A percentile compares a stretch with the other conserved stretches of the same genome.
Conservation (phyloP, 495 filamentous ascomycete genomes). For the Copromyces sp. region DNA sequence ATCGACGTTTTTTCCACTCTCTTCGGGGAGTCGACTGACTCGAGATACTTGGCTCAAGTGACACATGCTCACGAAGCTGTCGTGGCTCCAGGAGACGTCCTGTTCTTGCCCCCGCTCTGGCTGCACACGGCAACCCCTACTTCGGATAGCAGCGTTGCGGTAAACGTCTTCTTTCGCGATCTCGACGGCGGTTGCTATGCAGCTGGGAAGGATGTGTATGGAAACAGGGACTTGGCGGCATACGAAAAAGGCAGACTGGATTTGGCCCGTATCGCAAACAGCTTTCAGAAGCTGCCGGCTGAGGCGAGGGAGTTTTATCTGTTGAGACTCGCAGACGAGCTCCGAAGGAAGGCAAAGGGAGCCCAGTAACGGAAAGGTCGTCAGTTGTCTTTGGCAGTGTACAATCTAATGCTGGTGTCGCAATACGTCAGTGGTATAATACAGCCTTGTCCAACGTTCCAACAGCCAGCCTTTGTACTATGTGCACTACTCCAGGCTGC, state of each 20-base stretch:
- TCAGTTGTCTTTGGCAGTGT: neutral
- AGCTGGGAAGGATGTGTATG: conserved; percentile 73
- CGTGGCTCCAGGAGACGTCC: conserved; percentile 58
- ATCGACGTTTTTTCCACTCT: conserved; percentile 51
- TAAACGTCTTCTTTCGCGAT: conserved; percentile 80
- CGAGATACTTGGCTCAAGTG: conserved; percentile 30
- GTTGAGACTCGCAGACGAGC: conserved; percentile 60
- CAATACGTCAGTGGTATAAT: neutral
- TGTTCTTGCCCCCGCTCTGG: conserved; percentile 79
- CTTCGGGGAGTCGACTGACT: conserved; percentile 10
- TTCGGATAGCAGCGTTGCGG: conserved; percentile 55
- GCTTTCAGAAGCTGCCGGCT: conserved; percentile 55
- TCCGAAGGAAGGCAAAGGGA: conserved; percentile 26
- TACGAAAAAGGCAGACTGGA: conserved; percentile 75
- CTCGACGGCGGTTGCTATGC: conserved; percentile 55
- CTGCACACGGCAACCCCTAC: conserved; percentile 65
- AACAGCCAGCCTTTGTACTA: neutral
- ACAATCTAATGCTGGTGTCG: no score
- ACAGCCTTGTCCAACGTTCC: neutral
- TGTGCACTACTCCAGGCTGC: neutral
- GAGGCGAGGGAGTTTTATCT: conserved; percentile 68
- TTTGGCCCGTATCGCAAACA: conserved; percentile 53
- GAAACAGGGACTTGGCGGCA: conserved; percentile 72
- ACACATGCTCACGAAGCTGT: conserved; percentile 58
- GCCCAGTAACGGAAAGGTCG: neutral